phyloP scores from a whole-genome alignment of 2,329 filamentous ascomycete species.

The Fusarium humuli region DNA sequence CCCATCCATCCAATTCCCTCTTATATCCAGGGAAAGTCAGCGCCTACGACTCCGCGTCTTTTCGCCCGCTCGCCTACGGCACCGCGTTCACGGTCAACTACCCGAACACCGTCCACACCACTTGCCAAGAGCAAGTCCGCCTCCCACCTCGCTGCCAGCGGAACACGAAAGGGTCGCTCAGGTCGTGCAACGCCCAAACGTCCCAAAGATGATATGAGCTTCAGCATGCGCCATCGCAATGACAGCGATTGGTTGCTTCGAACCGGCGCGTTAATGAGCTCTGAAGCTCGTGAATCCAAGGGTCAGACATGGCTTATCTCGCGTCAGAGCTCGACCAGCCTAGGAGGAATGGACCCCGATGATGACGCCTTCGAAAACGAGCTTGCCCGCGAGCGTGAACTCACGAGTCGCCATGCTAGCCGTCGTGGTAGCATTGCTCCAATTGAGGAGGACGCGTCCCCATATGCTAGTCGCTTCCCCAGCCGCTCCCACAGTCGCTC shows the following conservation, averaged over 20 bases:
- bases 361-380: constrained; percentile 66
- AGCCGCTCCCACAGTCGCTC: constrained; percentile 58
- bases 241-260: constrained; percentile 75
- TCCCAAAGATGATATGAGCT: constrained; percentile 47
- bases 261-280: constrained; percentile 70
- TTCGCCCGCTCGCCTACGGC: constrained; percentile 68
- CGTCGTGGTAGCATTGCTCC: constrained; percentile 59
- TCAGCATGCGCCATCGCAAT: constrained; percentile 53
- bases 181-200: constrained; percentile 53
- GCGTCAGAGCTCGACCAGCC: constrained; percentile 72
- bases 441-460: constrained; percentile 53
- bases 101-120: constrained; percentile 55
- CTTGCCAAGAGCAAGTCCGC: constrained; percentile 73
- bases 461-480: constrained; percentile 58
- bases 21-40: constrained; percentile 72
- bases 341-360: constrained; percentile 65
- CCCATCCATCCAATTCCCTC: constrained; percentile 54
- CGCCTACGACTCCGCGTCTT: constrained; percentile 72
- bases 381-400: constrained; percentile 62
- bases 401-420: constrained; percentile 61
- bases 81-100: constrained; percentile 60
- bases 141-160: constrained; percentile 59
- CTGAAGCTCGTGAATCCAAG: constrained; percentile 73
- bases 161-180: constrained; percentile 41
- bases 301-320: constrained; percentile 77